Evolutionary conservation across 2,329 filamentous ascomycete species (phyloP).

Genomic region (Bipolaris bicolor): DNA sequence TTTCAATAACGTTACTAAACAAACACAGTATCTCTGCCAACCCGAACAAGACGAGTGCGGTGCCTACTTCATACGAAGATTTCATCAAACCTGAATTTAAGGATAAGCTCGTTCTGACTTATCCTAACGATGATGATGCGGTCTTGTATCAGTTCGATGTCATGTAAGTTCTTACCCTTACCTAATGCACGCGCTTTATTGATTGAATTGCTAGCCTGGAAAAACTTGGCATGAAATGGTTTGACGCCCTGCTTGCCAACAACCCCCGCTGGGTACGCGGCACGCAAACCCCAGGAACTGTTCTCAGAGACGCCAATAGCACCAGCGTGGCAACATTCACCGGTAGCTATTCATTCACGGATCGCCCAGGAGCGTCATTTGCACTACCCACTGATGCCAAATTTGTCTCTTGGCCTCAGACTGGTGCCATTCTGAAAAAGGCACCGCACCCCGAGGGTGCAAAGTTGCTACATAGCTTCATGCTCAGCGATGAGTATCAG

Average conservation of each 20-base stretch:
- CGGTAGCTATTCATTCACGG: constrained; percentile 2
- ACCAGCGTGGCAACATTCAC: constrained; percentile 29
- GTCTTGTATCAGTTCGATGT: constrained; percentile 59
- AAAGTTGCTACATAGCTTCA: constrained; percentile 58
- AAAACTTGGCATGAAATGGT: constrained; percentile 55
- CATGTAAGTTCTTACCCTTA: constrained; percentile 37
- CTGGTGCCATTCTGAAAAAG: constrained; percentile 56
- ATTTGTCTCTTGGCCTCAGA: constrained; percentile 59
- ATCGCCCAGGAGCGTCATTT: neutral
- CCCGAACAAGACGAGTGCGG: constrained; percentile 40
- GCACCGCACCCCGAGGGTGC: constrained; percentile 59
- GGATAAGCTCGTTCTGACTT: constrained; percentile 50
- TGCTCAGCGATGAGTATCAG: constrained; percentile 54
- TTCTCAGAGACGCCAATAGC: constrained; percentile 40
- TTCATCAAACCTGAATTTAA: constrained; percentile 59
- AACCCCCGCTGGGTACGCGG: constrained; percentile 63
- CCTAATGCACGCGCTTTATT: neutral
- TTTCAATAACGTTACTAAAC: neutral
- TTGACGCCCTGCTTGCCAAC: constrained; percentile 56
- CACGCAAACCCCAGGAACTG: constrained; percentile 51
- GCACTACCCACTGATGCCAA: constrained; percentile 44
- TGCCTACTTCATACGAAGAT: constrained; percentile 52
- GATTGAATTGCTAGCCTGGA: constrained; percentile 21
- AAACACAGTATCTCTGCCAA: constrained; percentile 43
- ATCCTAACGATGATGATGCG: constrained; percentile 65